Evolutionary conservation across 768 basidiomycete species (phyloP).

Genomic region (Fistulinella prunicolor): DNA sequence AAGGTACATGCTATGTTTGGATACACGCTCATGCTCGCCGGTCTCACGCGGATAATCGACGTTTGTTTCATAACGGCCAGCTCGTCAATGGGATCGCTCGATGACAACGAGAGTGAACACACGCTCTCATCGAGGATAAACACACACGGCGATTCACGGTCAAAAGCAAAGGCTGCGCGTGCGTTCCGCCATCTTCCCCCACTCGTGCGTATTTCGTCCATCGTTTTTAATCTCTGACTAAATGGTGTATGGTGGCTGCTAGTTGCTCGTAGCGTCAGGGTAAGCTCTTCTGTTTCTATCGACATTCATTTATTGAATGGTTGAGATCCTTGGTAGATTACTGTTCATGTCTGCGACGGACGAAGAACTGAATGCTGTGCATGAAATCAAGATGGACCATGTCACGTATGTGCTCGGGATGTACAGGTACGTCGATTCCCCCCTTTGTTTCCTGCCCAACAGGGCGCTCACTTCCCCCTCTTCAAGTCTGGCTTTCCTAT

Average conservation of each 20-base stretch:
- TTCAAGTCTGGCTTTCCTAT: conserved; percentile 56
- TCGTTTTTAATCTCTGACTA: neutral
- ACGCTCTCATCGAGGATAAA: conserved; percentile 48
- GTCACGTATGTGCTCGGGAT: conserved; percentile 87
- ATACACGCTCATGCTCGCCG: conserved; percentile 82
- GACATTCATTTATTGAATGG: neutral
- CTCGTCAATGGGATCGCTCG: conserved; percentile 23
- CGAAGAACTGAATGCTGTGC: conserved; percentile 74
- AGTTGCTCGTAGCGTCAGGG: conserved; percentile 77
- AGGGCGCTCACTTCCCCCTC: neutral
- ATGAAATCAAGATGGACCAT: conserved; percentile 80
- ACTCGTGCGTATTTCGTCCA: conserved; percentile 57
- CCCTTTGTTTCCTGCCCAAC: neutral
- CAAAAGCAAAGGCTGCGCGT: conserved; percentile 39
- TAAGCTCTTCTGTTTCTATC: conserved; percentile 28
- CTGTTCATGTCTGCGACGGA: conserved; percentile 94
- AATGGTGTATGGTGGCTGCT: neutral
- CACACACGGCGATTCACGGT: conserved; percentile 14
- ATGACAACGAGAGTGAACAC: conserved; percentile 67
- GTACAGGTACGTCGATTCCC: conserved; percentile 53
- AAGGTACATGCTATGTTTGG: conserved; percentile 86
- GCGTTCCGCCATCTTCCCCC: conserved; percentile 88
- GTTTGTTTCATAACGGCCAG: conserved; percentile 68
- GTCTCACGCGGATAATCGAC: conserved; percentile 75
- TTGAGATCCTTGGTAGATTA: conserved; percentile 41